Conservation (phyloP, 106 monocot genomes). For the Alisma plantagoaquatica region DNA sequence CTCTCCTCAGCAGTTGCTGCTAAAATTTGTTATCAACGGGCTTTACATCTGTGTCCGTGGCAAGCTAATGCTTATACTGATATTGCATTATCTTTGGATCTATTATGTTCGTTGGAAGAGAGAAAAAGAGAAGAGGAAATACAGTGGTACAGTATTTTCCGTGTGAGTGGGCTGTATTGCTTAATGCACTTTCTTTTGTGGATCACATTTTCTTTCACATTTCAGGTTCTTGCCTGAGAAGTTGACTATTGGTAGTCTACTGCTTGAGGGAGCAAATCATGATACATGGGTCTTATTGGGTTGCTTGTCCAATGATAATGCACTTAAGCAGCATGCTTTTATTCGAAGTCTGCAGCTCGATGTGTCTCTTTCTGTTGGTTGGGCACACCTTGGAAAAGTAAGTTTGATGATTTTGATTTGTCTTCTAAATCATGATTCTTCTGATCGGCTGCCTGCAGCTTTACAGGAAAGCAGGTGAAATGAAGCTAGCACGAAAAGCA, state of each 20-base stretch:
- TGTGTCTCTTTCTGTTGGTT: slow-evolving; percentile 60
- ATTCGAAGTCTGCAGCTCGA: slow-evolving; percentile 84
- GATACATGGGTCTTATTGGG: slow-evolving; percentile 77
- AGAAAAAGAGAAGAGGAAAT: slow-evolving; percentile 8
- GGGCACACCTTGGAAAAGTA: slow-evolving; percentile 98
- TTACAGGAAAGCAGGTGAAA: slow-evolving; percentile 65
- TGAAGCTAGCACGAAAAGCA: slow-evolving; percentile 57
- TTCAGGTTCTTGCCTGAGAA: slow-evolving; percentile 70
- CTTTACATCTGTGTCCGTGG: slow-evolving; percentile 91
- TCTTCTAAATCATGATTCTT: slow-evolving; percentile 4
- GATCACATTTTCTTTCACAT: no score
- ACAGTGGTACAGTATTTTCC: slow-evolving; percentile 1
- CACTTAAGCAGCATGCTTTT: slow-evolving; percentile 83
- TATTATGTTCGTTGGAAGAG: slow-evolving; percentile 38
- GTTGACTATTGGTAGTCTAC: slow-evolving; percentile 66
- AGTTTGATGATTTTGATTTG: slow-evolving; percentile 2
- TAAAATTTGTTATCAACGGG: slow-evolving; percentile 61
- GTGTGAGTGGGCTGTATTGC: background rate
- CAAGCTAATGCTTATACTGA: slow-evolving; percentile 72
- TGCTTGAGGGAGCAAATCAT: slow-evolving; percentile 61
- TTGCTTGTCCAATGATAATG: slow-evolving; percentile 41
- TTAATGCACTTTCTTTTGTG: background rate
- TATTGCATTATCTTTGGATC: slow-evolving; percentile 49
- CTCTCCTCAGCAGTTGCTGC: slow-evolving; percentile 48
- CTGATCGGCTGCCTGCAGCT: slow-evolving; percentile 40